Percentiles rank a stretch among this genome's conserved stretches.
Evolutionary conservation across 345 rosid species (phyloP).

Genomic region (Gossypium ekmanianum): DNA sequence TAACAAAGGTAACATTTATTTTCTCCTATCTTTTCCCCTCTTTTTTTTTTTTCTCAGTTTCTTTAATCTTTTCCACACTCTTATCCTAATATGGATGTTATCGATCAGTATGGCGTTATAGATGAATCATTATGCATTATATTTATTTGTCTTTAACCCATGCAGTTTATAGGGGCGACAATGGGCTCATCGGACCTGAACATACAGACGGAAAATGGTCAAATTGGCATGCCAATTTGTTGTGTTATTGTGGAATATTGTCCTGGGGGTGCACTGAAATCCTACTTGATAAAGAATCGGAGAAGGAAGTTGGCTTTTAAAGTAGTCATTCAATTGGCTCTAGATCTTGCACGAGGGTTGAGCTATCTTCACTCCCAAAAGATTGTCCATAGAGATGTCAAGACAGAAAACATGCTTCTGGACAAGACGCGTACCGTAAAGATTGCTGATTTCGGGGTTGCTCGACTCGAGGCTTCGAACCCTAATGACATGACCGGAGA

Average conservation of each 20-base stretch:
- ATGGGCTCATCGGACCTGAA: slow-evolving; percentile 82
- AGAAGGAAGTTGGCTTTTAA: slow-evolving; percentile 90
- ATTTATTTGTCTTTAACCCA: slow-evolving; percentile 7
- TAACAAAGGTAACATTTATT: slow-evolving; percentile 61
- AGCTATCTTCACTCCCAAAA: slow-evolving; percentile 87
- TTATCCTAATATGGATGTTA: no score
- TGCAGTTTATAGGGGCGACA: slow-evolving; percentile 90
- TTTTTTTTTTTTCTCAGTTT: not conserved
- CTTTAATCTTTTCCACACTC: not conserved
- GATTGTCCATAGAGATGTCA: slow-evolving; percentile 96
- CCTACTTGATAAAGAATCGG: slow-evolving; percentile 83
- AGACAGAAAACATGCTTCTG: slow-evolving; percentile 96
- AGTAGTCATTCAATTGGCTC: slow-evolving; percentile 84
- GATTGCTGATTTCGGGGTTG: slow-evolving; percentile 97
- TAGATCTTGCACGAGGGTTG: slow-evolving; percentile 96
- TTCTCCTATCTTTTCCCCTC: not conserved
- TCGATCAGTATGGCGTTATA: no score
- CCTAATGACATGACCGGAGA: slow-evolving; percentile 99
- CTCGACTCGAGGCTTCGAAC: slow-evolving; percentile 94
- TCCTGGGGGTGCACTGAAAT: slow-evolving; percentile 86
- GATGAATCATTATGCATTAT: not conserved
- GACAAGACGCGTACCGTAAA: slow-evolving; percentile 83
- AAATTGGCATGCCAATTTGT: slow-evolving; percentile 82
- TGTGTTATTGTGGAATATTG: slow-evolving; percentile 96
- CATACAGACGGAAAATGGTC: slow-evolving; percentile 77